A percentile compares a stretch with the other conserved stretches of the same genome.
Conservation (phyloP, 164 flowering plant species). For the Magnolia kwangsiensis region DNA sequence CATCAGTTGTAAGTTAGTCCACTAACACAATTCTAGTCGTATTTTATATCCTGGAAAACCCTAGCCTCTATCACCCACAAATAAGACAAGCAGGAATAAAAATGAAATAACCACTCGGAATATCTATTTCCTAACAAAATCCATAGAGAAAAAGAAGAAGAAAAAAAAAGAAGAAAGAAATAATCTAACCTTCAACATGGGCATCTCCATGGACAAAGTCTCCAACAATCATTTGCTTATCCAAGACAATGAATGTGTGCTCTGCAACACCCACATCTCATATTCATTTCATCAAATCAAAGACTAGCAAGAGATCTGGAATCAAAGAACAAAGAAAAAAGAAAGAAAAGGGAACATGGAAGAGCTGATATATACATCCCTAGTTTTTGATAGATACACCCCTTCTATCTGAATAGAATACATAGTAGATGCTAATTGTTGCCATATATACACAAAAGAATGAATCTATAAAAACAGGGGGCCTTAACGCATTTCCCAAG, state of each 20-base stretch:
- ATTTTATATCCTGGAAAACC: no score
- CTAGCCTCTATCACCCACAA: background rate
- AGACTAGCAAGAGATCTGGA: slow-evolving; percentile 7
- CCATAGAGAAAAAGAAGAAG: background rate
- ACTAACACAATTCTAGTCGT: no score
- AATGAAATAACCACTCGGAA: background rate
- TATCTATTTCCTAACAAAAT: background rate
- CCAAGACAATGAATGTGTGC: slow-evolving; percentile 81
- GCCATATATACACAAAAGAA: no score
- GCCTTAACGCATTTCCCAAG: no score
- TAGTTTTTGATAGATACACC: no score
- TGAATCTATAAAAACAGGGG: no score
- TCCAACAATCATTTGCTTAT: slow-evolving; percentile 57
- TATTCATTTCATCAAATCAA: slow-evolving; percentile 7
- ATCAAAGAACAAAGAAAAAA: background rate
- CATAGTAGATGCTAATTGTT: no score
- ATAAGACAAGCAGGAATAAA: background rate
- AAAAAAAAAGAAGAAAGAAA: background rate
- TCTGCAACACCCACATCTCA: slow-evolving; percentile 44
- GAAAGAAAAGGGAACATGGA: background rate
- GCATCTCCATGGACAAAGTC: slow-evolving; percentile 65
- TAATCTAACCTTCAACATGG: slow-evolving; percentile 68
- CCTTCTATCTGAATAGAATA: no score
- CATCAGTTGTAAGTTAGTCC: no score
- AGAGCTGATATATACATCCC: no score